phyloP scores from a whole-genome alignment of 257 asterid species.

The Solanum bulbocastanum region DNA sequence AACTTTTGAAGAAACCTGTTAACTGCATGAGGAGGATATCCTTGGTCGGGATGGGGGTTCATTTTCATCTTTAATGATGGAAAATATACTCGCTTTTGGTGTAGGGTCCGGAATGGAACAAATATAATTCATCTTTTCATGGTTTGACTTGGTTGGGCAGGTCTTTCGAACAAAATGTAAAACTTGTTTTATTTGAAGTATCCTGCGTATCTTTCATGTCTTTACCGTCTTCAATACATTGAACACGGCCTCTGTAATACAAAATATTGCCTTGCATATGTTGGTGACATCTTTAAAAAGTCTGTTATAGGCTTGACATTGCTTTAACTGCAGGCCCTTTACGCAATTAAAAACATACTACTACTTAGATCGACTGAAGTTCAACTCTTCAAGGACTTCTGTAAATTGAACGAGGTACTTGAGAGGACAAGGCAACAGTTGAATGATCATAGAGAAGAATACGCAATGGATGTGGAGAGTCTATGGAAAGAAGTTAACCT shows the following conservation, averaged over 20 bases:
- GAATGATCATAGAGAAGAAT: not conserved
- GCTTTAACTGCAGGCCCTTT: constrained; percentile 40
- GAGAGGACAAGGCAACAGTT: constrained; percentile 27
- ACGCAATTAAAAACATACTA: constrained; percentile 56
- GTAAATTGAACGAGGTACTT: constrained; percentile 44
- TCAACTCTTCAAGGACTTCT: constrained; percentile 41
- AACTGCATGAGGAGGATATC: not conserved
- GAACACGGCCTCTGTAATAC: not conserved
- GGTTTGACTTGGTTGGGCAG: not conserved
- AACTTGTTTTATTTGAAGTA: not conserved
- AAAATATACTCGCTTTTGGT: not conserved
- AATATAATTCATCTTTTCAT: not conserved
- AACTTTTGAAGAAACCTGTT: not conserved
- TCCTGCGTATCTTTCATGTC: not conserved
- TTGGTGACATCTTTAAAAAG: not conserved
- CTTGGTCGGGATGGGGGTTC: not conserved
- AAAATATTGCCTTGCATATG: not conserved
- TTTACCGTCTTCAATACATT: not conserved
- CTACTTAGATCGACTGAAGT: constrained; percentile 38
- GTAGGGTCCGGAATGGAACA: not conserved
- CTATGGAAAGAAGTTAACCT: constrained; percentile 59
- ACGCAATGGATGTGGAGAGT: constrained; percentile 52
- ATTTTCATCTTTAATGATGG: not conserved
- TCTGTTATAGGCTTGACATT: not conserved
- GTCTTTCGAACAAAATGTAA: not conserved